phyloP scores from a whole-genome alignment of 2,329 filamentous ascomycete species.

The Alternaria postmessia region DNA sequence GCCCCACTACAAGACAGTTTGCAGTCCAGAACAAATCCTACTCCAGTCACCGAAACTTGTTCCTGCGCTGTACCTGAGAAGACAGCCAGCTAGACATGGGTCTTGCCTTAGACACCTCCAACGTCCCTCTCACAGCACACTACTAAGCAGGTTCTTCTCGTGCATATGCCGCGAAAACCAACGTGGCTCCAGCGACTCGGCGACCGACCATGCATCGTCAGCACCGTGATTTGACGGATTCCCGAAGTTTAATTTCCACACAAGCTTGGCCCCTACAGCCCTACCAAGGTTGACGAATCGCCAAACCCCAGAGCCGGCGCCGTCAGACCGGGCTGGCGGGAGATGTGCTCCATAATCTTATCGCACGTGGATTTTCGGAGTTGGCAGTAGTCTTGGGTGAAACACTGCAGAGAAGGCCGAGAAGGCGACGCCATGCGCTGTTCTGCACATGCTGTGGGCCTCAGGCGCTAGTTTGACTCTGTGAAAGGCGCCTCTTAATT shows the following conservation, averaged over 20 bases:
- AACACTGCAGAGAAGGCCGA: slow-evolving; percentile 18
- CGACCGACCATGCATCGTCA: slow-evolving; percentile 13
- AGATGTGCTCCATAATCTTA: slow-evolving; percentile 20
- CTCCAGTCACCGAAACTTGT: slow-evolving; percentile 15
- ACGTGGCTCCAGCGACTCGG: slow-evolving; percentile 27
- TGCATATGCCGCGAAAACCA: slow-evolving; percentile 22
- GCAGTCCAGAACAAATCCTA: slow-evolving; percentile 21
- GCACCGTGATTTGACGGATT: slow-evolving; percentile 19
- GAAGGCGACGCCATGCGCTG: slow-evolving; percentile 21
- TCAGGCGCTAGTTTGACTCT: slow-evolving; percentile 7
- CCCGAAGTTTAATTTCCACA: slow-evolving; percentile 28
- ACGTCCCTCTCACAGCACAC: slow-evolving; percentile 7
- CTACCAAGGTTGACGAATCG: slow-evolving; percentile 20
- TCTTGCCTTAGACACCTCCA: slow-evolving; percentile 17
- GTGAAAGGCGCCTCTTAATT: slow-evolving; percentile 17
- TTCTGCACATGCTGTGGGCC: slow-evolving; percentile 16
- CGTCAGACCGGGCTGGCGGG: slow-evolving; percentile 22
- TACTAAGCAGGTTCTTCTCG: slow-evolving; percentile 14
- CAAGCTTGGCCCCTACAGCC: slow-evolving; percentile 21
- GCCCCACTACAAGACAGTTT: slow-evolving; percentile 5
- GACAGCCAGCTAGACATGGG: slow-evolving; percentile 19
- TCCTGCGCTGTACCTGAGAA: slow-evolving; percentile 28
- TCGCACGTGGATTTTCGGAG: slow-evolving; percentile 25
- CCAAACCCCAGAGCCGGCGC: slow-evolving; percentile 16
- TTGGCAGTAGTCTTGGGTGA: slow-evolving; percentile 25